Conservation (phyloP, 805 yeast species). For the Kuraishia borneana region DNA sequence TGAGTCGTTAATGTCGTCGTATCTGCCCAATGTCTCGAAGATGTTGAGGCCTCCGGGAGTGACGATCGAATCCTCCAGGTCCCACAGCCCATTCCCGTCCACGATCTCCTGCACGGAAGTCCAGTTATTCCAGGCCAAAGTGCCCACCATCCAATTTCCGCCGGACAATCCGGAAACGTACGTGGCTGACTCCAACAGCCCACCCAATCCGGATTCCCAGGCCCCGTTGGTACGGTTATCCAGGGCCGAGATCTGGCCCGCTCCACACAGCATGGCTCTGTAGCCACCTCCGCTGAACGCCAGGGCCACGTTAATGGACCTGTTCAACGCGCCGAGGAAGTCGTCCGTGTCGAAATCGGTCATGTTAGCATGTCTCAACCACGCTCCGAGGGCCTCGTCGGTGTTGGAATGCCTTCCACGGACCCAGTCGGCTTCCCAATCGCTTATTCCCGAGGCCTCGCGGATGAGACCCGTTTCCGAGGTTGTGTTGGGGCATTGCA, state of each 20-base stretch:
- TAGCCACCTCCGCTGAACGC: slow-evolving; percentile 86
- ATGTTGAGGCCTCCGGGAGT: slow-evolving; percentile 54
- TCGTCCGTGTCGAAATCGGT: slow-evolving; percentile 34
- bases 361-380: slow-evolving; percentile 33
- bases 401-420: slow-evolving; percentile 33
- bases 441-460: slow-evolving; percentile 34
- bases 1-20: slow-evolving; percentile 42
- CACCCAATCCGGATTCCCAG: slow-evolving; percentile 50
- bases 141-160: slow-evolving; percentile 73
- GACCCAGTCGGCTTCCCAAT: slow-evolving; percentile 42
- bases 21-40: slow-evolving; percentile 37
- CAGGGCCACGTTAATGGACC: slow-evolving; percentile 38
- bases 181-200: slow-evolving; percentile 56
- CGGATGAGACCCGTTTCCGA: slow-evolving; percentile 22
- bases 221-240: slow-evolving; percentile 59
- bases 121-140: slow-evolving; percentile 62
- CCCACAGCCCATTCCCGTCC: slow-evolving; percentile 48
- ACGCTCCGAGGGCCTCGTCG: slow-evolving; percentile 30
- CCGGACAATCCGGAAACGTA: slow-evolving; percentile 77
- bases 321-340: slow-evolving; percentile 26
- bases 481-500: slow-evolving; percentile 36
- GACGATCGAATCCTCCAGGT: slow-evolving; percentile 48
- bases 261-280: slow-evolving; percentile 79
- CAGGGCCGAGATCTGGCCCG: slow-evolving; percentile 71
- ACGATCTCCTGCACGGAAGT: slow-evolving; percentile 54